Evolutionary conservation across 2,329 filamentous ascomycete species (phyloP).

Genomic region (Arthrobotrys sinensis): DNA sequence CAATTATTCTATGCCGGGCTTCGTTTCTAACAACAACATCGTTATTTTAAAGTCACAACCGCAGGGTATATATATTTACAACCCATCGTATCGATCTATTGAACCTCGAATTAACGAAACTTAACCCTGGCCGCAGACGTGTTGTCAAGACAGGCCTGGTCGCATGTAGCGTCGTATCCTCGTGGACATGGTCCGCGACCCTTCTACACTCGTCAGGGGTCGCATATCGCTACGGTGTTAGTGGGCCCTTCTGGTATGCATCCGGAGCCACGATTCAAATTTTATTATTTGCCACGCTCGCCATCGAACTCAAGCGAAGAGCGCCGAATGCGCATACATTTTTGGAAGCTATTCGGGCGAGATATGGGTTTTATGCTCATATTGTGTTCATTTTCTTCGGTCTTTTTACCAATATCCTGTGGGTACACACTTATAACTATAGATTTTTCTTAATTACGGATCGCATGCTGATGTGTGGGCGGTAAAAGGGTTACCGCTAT

Average conservation of each 20-base stretch:
- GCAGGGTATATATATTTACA: slow-evolving; percentile 31
- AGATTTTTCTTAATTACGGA: not conserved
- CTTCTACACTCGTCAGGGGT: slow-evolving; percentile 83
- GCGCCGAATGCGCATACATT: slow-evolving; percentile 85
- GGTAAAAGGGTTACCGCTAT: slow-evolving; percentile 79
- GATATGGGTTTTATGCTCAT: slow-evolving; percentile 82
- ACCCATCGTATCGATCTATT: not conserved
- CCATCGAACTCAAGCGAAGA: slow-evolving; percentile 88
- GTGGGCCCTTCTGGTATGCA: slow-evolving; percentile 77
- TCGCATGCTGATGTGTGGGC: not conserved
- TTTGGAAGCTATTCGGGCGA: slow-evolving; percentile 82
- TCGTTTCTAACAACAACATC: not conserved
- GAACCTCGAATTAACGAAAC: slow-evolving; percentile 69
- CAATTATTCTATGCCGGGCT: not conserved
- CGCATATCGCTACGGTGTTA: slow-evolving; percentile 82
- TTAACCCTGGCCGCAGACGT: slow-evolving; percentile 69
- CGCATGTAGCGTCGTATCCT: slow-evolving; percentile 89
- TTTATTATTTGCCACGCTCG: slow-evolving; percentile 88
- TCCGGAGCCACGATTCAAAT: slow-evolving; percentile 87
- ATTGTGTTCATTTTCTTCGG: slow-evolving; percentile 86
- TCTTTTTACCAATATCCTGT: slow-evolving; percentile 84
- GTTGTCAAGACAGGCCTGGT: slow-evolving; percentile 92
- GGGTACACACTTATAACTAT: slow-evolving; percentile 16
- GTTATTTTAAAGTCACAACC: slow-evolving; percentile 27
- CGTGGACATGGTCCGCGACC: slow-evolving; percentile 93